Evolutionary conservation across 306 rosid genomes (phyloP), one percentile per base, ranked within the genome.

Genomic region (Begonia loranthoides): DNA sequence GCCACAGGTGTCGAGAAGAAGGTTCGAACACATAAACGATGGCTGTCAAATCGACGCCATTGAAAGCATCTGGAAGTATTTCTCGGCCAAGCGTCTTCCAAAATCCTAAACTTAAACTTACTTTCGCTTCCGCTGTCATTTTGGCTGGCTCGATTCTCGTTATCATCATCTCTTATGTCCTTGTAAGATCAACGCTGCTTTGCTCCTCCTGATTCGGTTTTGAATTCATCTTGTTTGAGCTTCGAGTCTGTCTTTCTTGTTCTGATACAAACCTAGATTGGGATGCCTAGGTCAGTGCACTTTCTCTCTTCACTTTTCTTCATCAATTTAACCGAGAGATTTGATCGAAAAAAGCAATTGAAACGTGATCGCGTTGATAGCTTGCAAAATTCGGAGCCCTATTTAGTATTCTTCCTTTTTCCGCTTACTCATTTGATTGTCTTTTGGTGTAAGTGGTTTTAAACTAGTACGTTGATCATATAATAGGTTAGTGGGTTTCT

Each of bases 181-280:
- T 6, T 90, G 97, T 90, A 68, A 73, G 62, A 54, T 40, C 50
- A n/a, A 33, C 28, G 46, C 16, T 34, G 45, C 3, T n/a, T n/a
- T n/a, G n/a, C 56, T 22, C 50, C 50, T 28, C 49, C 10, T 7
- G 52, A n/a, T n/a, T 48, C 60, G 12, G 21, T 45, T 41, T 17
- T 39, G 13, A 51, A 15, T 34, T 56, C 8, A n/a, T n/a, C n/a
- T 9, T 28, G 39, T 15, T 43, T 62, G 54, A 45, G 8, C 4
- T 19, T 12, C 54, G 10, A 21, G 44, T 62, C n/a, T n/a, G n/a
- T n/a, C n/a, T n/a, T 61, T 40, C 51, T 38, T 15, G 72, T 70
- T 51, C 87, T 85, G 94, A 90, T 72, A 85, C 95, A 40, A 85
- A 90, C 71, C 85, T 90, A 44, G 95, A 90, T 57, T 90, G 97